These are phyloP conservation scores for Platismatia glauca DNA, from an alignment of 495 filamentous ascomycete genomes.

Conservation along the genomic window DNA sequence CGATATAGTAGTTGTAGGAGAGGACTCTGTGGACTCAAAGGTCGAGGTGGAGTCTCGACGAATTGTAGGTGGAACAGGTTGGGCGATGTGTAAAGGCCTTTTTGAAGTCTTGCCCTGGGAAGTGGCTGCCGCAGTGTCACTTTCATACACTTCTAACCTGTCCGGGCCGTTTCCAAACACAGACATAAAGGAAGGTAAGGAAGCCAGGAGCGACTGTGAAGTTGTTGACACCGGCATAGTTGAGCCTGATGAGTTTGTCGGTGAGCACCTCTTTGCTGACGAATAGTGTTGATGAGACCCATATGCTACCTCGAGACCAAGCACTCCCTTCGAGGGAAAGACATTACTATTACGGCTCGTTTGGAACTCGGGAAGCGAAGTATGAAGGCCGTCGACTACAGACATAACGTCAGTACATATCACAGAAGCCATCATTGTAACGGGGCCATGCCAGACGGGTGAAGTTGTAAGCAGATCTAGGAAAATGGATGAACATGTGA, in stretches of 20 bases:
- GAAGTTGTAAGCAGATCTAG: conserved; percentile 3
- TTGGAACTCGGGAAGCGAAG: conserved; percentile 11
- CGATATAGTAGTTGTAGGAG: conserved; percentile 90
- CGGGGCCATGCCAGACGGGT: conserved; percentile 9
- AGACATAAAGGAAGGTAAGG: conserved; percentile 28
- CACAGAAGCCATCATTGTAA: conserved; percentile 10
- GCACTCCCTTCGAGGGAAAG: conserved; percentile 10
- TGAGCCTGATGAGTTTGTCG: conserved; percentile 8
- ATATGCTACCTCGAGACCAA: conserved; percentile 13
- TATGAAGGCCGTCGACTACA: conserved; percentile 12
- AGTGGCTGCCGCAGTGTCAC: conserved; percentile 9
- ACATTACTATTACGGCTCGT: conserved; percentile 16
- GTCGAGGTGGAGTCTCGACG: conserved; percentile 50
- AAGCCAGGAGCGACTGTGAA: conserved; percentile 25
- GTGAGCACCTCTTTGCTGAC: conserved; percentile 8
- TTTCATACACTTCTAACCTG: conserved; percentile 12
- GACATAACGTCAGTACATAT: conserved; percentile 19
- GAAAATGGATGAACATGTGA: conserved; percentile 23
- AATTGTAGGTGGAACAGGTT: conserved; percentile 36
- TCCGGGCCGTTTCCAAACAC: conserved; percentile 24
- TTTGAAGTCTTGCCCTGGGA: conserved; percentile 13
- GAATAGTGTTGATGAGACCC: conserved; percentile 2
- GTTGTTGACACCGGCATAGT: conserved; percentile 26
- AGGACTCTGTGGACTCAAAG: conserved; percentile 82
- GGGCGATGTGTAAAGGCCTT: conserved; percentile 11